Evolutionary conservation across 805 yeast genomes (phyloP), one percentile per base, ranked within the genome.

Genomic region (Kazachstania martiniae): DNA sequence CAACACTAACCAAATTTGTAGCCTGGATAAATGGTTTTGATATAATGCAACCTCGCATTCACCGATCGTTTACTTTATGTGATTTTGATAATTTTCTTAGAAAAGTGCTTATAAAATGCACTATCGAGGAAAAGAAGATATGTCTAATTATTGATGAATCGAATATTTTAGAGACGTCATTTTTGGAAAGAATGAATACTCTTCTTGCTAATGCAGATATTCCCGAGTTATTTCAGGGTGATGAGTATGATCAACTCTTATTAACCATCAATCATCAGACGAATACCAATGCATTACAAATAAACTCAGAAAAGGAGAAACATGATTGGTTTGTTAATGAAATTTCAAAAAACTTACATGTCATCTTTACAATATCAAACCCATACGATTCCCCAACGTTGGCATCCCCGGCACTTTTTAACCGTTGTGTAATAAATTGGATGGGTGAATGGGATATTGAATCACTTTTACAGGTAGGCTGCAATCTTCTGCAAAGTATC

Each of bases 201-300:
- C 59, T 89, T n/a, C 64, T 89, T 24, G 95, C 96, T 0, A 89
- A 89, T 54, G 82, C 94, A 0, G 96, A 89, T 47, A 68, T 86
- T 24, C 95, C 95, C 1, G 95, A 94, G 4, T 59, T 89, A 10
- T 89, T 84, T 52, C 81, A 72, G 35, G 86, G 76, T 0, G 93
- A 83, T 8, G 87, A 82, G 7, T 67, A 62, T 31, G 58, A 58
- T 0, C 37, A 62, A 2, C 57, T 87, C 35, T 59, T 81, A 61
- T 54, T 53, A 2, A 43, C 68, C 2, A 75, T 93, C 36, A 55
- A 64, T 8, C 75, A 73, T 10, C 74, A 69, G 29, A 66, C 82
- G 0, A 65, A 67, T 24, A 51, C 68, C 3, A 73, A 70, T 28
- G 94, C 94, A 0, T 47, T 76, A 3, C 50, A 74, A 13, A 56